A percentile compares a stretch with the other conserved stretches of the same genome.
These are phyloP conservation scores for Tolypocladium album DNA, from an alignment of 2,329 filamentous ascomycete species.

Conservation along the genomic window DNA sequence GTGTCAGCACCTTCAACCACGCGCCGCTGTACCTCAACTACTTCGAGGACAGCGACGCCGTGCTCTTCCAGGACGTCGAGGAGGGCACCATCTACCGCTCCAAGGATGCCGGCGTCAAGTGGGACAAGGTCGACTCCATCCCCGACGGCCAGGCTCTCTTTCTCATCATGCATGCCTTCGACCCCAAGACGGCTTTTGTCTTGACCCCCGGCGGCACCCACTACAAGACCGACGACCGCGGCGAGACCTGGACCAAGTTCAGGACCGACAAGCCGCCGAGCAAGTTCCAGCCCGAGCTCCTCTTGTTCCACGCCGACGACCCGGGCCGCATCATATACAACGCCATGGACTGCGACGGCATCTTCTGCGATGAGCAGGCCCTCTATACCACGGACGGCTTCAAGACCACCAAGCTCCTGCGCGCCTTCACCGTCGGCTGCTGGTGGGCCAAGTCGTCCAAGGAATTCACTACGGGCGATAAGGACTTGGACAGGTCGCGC, in stretches of 20 bases:
- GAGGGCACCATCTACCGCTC: slow-evolving; percentile 65
- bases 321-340: slow-evolving; percentile 80
- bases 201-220: slow-evolving; percentile 60
- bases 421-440: slow-evolving; percentile 62
- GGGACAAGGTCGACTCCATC: slow-evolving; percentile 56
- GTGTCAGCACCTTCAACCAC: slow-evolving; percentile 53
- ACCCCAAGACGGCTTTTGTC: slow-evolving; percentile 70
- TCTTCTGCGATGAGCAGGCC: slow-evolving; percentile 52
- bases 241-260: slow-evolving; percentile 72
- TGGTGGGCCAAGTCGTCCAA: slow-evolving; percentile 76
- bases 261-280: slow-evolving; percentile 47
- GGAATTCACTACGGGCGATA: slow-evolving; percentile 59
- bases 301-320: slow-evolving; percentile 77
- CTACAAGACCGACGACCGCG: slow-evolving; percentile 75
- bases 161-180: slow-evolving; percentile 67
- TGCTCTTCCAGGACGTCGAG: slow-evolving; percentile 61
- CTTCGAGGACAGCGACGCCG: slow-evolving; percentile 78
- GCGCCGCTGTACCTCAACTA: slow-evolving; percentile 66
- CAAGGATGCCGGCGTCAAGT: slow-evolving; percentile 66
- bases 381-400: slow-evolving; percentile 84
- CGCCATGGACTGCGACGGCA: slow-evolving; percentile 55
- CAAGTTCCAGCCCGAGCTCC: slow-evolving; percentile 35
- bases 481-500: slow-evolving; percentile 55
- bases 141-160: slow-evolving; percentile 50
- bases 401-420: slow-evolving; percentile 53